Percentiles rank a stretch among this genome's conserved stretches.
Evolutionary conservation across 208 protist genomes (phyloP).

Genomic region (Leishmania martiniquensis): DNA sequence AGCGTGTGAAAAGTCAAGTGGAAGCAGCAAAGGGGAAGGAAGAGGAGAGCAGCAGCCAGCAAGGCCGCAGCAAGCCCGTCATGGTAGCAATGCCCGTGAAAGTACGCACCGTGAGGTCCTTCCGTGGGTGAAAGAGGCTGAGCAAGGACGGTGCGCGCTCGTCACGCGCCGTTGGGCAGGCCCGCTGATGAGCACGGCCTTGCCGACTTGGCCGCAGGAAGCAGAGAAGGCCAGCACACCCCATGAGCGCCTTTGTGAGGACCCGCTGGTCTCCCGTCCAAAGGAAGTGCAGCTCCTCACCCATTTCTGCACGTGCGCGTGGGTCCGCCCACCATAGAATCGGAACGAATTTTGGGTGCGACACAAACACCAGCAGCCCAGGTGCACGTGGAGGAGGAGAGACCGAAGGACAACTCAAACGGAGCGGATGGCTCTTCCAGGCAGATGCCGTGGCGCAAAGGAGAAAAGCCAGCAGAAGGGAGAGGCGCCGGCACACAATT

Average conservation of each 20-base stretch:
- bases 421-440: slow-evolving; percentile 1
- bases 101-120: not conserved
- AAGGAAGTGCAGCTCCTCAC: not conserved
- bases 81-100: not conserved
- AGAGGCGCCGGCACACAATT: no score
- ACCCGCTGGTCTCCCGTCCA: no score
- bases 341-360: not conserved
- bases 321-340: not conserved
- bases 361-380: not conserved
- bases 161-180: not conserved
- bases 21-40: not conserved
- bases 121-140: not conserved
- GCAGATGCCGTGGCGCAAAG: no score
- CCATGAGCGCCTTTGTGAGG: not conserved
- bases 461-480: not conserved
- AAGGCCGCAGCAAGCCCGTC: not conserved
- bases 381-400: no score
- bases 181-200: not conserved
- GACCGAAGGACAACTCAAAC: not conserved
- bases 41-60: not conserved
- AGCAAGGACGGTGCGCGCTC: not conserved
- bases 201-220: not conserved
- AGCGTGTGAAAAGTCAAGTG: not conserved
- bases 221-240: not conserved
- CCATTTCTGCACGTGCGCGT: not conserved